Conservation (phyloP, 2,329 filamentous ascomycete genomes). For the Boeremia exigua region DNA sequence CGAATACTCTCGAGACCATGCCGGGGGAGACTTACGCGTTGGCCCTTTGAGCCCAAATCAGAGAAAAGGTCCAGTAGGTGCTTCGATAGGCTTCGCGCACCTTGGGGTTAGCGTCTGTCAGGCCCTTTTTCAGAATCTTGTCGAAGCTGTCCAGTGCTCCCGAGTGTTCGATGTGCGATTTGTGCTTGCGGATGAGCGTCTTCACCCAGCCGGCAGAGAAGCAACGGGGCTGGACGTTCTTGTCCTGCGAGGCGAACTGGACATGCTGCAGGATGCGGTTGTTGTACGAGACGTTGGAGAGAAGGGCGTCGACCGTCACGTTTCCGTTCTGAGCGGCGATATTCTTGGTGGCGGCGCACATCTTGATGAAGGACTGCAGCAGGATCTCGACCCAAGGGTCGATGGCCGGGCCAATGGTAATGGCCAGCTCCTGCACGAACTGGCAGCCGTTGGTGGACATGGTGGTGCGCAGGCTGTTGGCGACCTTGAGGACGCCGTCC, state of each 20-base stretch:
- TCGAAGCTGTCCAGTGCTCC: constrained; percentile 84
- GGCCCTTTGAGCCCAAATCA: constrained; percentile 78
- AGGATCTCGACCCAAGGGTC: constrained; percentile 90
- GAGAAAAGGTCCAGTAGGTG: constrained; percentile 84
- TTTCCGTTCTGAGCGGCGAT: constrained; percentile 88
- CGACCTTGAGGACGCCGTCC: constrained; percentile 87
- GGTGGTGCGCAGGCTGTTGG: constrained; percentile 85
- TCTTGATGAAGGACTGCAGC: constrained; percentile 86
- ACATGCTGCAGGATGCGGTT: constrained; percentile 85
- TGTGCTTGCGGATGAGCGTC: constrained; percentile 82
- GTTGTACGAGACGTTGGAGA: constrained; percentile 80
- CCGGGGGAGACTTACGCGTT: constrained; percentile 64
- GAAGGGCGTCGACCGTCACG: constrained; percentile 77
- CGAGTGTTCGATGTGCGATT: constrained; percentile 80
- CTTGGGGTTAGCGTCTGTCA: constrained; percentile 87
- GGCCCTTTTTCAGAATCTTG: constrained; percentile 85
- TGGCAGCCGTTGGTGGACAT: constrained; percentile 85
- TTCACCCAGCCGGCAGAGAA: constrained; percentile 84
- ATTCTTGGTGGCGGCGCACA: constrained; percentile 89
- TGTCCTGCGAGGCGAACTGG: constrained; percentile 82
- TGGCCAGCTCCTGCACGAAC: constrained; percentile 83
- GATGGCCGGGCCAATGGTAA: constrained; percentile 75
- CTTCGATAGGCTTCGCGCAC: constrained; percentile 86
- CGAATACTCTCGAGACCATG: background rate
- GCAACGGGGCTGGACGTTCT: constrained; percentile 85